phyloP scores from a whole-genome alignment of 73 alveolate genomes.

The Paramecium octaurelia region DNA sequence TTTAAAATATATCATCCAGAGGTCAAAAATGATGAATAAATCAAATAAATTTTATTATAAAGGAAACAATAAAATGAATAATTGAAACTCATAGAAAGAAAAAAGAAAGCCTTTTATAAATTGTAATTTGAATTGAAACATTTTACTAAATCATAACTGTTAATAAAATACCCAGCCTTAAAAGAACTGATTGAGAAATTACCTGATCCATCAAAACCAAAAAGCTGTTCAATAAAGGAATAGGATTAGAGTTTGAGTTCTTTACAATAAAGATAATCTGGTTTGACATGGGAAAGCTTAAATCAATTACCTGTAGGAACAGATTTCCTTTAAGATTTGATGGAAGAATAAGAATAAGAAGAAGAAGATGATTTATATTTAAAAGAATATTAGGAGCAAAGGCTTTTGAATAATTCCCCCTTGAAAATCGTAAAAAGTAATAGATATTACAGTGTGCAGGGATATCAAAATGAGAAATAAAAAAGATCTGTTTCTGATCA shows the following conservation, averaged over 20 bases:
- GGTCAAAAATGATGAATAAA: neutral
- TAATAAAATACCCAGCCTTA: neutral
- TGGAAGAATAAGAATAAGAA: neutral
- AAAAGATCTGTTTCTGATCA: neutral
- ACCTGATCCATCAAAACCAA: neutral
- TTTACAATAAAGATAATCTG: neutral
- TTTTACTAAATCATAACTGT: neutral
- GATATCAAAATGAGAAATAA: neutral
- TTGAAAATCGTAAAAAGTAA: neutral
- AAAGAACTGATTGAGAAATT: neutral
- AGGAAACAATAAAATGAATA: neutral
- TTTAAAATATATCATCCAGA: slow-evolving; percentile 13
- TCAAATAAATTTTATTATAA: neutral
- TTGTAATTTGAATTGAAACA: neutral
- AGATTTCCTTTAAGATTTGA: neutral
- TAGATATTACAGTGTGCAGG: neutral
- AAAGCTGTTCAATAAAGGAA: neutral
- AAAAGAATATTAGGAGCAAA: neutral
- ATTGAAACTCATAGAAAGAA: neutral
- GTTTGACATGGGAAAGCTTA: neutral
- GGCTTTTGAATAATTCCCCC: neutral
- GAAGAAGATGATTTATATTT: neutral
- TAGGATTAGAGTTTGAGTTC: neutral
- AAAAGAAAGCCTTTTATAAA: neutral
- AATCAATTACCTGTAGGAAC: neutral